These are phyloP conservation scores for Fraxinus americana DNA, from an alignment of 257 asterid species.

Conservation along the genomic window DNA sequence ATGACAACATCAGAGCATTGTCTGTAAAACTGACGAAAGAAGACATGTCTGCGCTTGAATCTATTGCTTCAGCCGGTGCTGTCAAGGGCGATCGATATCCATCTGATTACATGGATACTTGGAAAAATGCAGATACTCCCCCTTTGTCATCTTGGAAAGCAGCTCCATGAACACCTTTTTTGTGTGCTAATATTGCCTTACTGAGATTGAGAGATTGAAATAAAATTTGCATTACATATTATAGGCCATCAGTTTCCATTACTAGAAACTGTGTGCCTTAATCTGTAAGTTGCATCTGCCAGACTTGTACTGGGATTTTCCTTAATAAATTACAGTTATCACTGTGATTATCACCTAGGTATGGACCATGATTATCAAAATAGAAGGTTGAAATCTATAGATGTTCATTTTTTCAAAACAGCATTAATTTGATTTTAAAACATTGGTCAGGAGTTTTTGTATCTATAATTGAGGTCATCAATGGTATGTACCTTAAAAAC, in stretches of 20 bases:
- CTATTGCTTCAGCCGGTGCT: slow-evolving; percentile 28
- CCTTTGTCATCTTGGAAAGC: slow-evolving; percentile 28
- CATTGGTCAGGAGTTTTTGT: too few relatives aligned
- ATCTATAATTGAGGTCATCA: too few relatives aligned
- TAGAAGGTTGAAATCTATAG: too few relatives aligned
- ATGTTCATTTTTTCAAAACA: too few relatives aligned
- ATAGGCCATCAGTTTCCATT: not conserved
- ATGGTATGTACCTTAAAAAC: too few relatives aligned
- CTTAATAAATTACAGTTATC: too few relatives aligned
- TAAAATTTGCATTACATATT: not conserved
- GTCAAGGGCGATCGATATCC: slow-evolving; percentile 24
- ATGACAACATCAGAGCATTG: slow-evolving; percentile 34
- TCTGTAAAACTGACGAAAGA: slow-evolving; percentile 24
- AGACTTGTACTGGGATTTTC: too few relatives aligned
- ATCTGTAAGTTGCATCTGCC: too few relatives aligned
- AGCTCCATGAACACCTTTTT: not conserved
- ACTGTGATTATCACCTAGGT: too few relatives aligned
- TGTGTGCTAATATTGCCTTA: too few relatives aligned
- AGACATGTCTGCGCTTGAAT: slow-evolving; percentile 11
- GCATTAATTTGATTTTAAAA: too few relatives aligned
- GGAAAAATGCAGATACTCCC: slow-evolving; percentile 25
- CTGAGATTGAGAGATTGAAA: not conserved
- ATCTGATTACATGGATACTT: slow-evolving; percentile 12
- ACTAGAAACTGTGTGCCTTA: not conserved
- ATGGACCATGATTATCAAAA: too few relatives aligned